Evolutionary conservation across 305 asterid genomes (phyloP).

Genomic region (Solanum hybrid): DNA sequence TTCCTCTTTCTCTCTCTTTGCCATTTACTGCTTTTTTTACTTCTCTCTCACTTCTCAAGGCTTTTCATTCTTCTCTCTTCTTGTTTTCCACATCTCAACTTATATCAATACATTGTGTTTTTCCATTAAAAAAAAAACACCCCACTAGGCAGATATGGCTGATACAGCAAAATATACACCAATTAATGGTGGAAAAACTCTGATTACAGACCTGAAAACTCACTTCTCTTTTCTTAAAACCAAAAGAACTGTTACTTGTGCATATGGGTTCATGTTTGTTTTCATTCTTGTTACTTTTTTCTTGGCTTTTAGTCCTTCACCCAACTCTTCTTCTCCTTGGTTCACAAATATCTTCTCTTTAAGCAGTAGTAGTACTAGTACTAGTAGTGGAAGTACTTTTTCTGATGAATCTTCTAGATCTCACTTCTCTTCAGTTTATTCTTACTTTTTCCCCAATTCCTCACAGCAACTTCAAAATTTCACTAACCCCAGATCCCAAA

Average conservation of each 20-base stretch:
- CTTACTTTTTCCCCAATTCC: slow-evolving; percentile 44
- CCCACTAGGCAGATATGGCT: background rate
- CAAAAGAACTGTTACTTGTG: slow-evolving; percentile 22
- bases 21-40: background rate
- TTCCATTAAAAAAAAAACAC: background rate
- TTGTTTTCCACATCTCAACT: background rate
- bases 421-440: slow-evolving; percentile 40
- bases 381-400: background rate
- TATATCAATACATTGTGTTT: background rate
- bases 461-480: slow-evolving; percentile 8
- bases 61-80: background rate
- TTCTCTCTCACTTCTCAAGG: background rate
- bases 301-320: slow-evolving; percentile 48
- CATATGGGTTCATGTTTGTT: slow-evolving; percentile 25
- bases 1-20: background rate
- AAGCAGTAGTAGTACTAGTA: background rate
- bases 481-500: slow-evolving; percentile 19
- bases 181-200: slow-evolving; percentile 11
- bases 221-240: slow-evolving; percentile 23
- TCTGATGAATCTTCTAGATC: slow-evolving; percentile 43
- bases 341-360: slow-evolving; percentile 31
- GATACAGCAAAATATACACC: slow-evolving; percentile 16
- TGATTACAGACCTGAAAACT: slow-evolving; percentile 7
- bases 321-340: slow-evolving; percentile 60
- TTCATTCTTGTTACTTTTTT: slow-evolving; percentile 47